Conservation (phyloP, 2,329 filamentous ascomycete species). For the Ophiocordyceps robertsii region DNA sequence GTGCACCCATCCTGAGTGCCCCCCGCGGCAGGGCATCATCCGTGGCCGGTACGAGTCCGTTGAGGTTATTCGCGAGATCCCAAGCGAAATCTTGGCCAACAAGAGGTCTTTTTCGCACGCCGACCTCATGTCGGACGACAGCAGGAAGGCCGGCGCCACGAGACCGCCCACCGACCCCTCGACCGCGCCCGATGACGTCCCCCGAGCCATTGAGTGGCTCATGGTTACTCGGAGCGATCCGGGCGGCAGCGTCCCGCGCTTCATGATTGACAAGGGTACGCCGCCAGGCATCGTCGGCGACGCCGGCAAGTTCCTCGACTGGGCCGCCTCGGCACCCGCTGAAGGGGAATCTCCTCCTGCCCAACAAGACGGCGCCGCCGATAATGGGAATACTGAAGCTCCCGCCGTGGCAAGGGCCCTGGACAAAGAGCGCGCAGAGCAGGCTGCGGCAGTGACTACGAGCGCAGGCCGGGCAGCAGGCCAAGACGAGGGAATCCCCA, state of each 20-base stretch:
- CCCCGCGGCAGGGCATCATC: conserved; percentile 58
- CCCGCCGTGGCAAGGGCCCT: not conserved
- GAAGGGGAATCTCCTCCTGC: conserved; percentile 1
- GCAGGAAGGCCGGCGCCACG: conserved; percentile 6
- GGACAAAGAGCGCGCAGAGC: not conserved
- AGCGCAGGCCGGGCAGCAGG: conserved; percentile 3
- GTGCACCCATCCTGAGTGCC: conserved; percentile 61
- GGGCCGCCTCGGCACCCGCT: conserved; percentile 36
- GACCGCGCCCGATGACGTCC: not conserved
- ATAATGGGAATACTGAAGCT: not conserved
- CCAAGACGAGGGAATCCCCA: conserved; percentile 19
- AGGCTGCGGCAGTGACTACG: not conserved
- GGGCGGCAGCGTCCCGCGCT: conserved; percentile 75
- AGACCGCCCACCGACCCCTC: not conserved
- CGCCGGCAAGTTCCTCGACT: conserved; percentile 69
- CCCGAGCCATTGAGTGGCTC: conserved; percentile 59
- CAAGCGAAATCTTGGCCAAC: conserved; percentile 28
- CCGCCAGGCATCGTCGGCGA: conserved; percentile 69
- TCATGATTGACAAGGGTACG: conserved; percentile 83
- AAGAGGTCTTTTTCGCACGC: conserved; percentile 19
- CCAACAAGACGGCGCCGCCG: not conserved
- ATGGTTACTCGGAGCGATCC: conserved; percentile 88
- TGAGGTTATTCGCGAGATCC: conserved; percentile 78
- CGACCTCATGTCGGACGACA: conserved; percentile 17
- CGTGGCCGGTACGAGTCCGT: conserved; percentile 83